Evolutionary conservation across 352 stramenopile species (phyloP).

Genomic region (Phytopythium helicoides): DNA sequence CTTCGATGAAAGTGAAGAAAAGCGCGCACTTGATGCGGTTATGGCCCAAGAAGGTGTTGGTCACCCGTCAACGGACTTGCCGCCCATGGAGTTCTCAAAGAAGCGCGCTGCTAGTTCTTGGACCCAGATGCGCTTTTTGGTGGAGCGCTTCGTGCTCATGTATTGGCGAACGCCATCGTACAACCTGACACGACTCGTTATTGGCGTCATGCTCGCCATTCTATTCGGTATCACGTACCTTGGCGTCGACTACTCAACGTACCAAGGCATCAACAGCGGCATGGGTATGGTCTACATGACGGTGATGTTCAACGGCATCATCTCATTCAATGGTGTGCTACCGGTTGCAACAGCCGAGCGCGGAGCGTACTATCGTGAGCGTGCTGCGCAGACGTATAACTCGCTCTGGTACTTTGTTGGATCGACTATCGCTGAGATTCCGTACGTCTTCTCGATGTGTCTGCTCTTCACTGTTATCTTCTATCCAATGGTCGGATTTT

Average conservation of each 20-base stretch:
- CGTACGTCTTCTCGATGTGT: slow-evolving; percentile 39
- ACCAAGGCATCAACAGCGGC: slow-evolving; percentile 16
- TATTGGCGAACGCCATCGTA: slow-evolving; percentile 62
- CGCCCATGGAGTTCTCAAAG: slow-evolving; percentile 27
- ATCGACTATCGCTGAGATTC: slow-evolving; percentile 77
- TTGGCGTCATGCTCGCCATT: slow-evolving; percentile 46
- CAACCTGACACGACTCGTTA: slow-evolving; percentile 48
- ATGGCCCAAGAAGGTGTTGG: slow-evolving; percentile 33
- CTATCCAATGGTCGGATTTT: slow-evolving; percentile 49
- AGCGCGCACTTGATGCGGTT: slow-evolving; percentile 4
- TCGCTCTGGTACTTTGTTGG: slow-evolving; percentile 64
- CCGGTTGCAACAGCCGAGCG: slow-evolving; percentile 79
- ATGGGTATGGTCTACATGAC: slow-evolving; percentile 67
- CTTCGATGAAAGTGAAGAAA: slow-evolving; percentile 13
- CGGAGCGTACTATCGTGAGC: slow-evolving; percentile 88
- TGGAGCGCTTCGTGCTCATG: slow-evolving; percentile 47
- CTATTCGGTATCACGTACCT: slow-evolving; percentile 57
- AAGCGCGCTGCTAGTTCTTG: slow-evolving; percentile 31
- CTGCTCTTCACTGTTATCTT: slow-evolving; percentile 43
- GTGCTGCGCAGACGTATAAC: slow-evolving; percentile 86
- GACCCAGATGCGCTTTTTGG: slow-evolving; percentile 32
- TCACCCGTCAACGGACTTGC: slow-evolving; percentile 22
- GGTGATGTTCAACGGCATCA: slow-evolving; percentile 63
- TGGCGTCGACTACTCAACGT: slow-evolving; percentile 13
- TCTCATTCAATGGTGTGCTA: slow-evolving; percentile 70